Base-by-base conservation (phyloP, 164 flowering plant genomes). In the Liriodendron chinense region DNA sequence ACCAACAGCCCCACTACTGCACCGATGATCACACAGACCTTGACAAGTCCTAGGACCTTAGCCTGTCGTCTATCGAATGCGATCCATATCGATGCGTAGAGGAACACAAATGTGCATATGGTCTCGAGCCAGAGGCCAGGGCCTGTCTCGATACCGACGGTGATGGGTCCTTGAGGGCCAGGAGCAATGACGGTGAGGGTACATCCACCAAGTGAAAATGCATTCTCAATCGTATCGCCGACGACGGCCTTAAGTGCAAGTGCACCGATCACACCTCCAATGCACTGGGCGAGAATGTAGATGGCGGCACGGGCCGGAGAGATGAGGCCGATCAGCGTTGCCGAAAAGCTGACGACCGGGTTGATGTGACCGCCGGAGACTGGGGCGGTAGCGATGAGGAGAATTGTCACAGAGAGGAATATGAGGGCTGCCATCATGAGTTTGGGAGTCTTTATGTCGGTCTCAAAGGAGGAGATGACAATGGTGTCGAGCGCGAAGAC, bases 291-390 rank as follows among this genome's bases (percentile, higher is more conserved):
- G 13, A 82, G 2, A 24, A 85, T 86, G 85, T 87, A 90, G 5
- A 87, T 53, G 13, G 67, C 1, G 16, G 94, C 89, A 0, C 89
- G 83, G 0, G 88, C 77, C 12, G 80, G 8, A n/a, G 94, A 83
- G 72, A 87, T 80, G 2, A 88, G 78, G 68, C 94, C 91, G 4
- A 84, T 63, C 0, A 90, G 83, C 0, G 80, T 76, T 1, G 90
- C 89, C 0, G 90, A 76, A 75, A 88, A 75, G 67, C 87, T 82
- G 74, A 88, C 72, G 6, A 79, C 69, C 0, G 94, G 91, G 78
- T 85, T 90, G 47, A 87, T 79, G 75, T 88, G 94, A 73, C 94
- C 91, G 1, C 94, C 91, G 28, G 91, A 88, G 21, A 88, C 61
- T 0, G 91, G 90, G 62, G 28, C 65, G 3, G 84, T 84, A 47